Percentiles rank a stretch among this genome's conserved stretches.
phyloP scores from a whole-genome alignment of 2,329 filamentous ascomycete species.

The Apiospora marii region DNA sequence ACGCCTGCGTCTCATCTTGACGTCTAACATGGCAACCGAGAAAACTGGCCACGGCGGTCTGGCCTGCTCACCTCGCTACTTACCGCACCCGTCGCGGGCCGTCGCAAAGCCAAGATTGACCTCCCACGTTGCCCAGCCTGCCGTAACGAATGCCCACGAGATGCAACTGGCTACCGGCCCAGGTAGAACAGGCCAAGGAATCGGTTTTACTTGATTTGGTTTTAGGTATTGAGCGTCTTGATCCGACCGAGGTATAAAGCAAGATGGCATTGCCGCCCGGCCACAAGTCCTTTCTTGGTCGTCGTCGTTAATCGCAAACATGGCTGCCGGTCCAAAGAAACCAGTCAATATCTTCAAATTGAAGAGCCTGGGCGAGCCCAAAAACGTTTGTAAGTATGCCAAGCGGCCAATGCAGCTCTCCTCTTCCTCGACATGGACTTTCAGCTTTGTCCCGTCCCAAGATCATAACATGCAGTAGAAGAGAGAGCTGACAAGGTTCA shows the following conservation, averaged over 20 bases:
- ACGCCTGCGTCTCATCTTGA: neutral
- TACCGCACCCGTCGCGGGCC: neutral
- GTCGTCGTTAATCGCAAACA: slow-evolving; percentile 23
- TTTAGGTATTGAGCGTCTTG: neutral
- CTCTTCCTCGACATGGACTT: neutral
- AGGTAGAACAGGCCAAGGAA: neutral
- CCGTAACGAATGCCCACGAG: neutral
- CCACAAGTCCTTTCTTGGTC: neutral
- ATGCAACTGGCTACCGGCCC: neutral
- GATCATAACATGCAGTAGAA: neutral
- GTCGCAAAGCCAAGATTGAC: neutral
- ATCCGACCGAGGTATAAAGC: neutral
- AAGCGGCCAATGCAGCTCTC: neutral
- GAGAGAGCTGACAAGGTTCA: neutral
- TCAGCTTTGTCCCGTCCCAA: neutral
- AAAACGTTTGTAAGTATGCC: slow-evolving; percentile 60
- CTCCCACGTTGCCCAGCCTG: neutral
- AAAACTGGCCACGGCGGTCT: neutral
- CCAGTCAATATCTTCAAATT: slow-evolving; percentile 67
- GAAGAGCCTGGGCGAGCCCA: slow-evolving; percentile 70
- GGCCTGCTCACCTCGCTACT: neutral
- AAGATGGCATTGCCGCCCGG: neutral
- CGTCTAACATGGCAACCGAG: neutral
- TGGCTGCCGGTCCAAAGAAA: slow-evolving; percentile 44
- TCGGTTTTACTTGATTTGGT: neutral